Conservation (phyloP, 345 rosid genomes). For the Melaleuca quinquenervia region DNA sequence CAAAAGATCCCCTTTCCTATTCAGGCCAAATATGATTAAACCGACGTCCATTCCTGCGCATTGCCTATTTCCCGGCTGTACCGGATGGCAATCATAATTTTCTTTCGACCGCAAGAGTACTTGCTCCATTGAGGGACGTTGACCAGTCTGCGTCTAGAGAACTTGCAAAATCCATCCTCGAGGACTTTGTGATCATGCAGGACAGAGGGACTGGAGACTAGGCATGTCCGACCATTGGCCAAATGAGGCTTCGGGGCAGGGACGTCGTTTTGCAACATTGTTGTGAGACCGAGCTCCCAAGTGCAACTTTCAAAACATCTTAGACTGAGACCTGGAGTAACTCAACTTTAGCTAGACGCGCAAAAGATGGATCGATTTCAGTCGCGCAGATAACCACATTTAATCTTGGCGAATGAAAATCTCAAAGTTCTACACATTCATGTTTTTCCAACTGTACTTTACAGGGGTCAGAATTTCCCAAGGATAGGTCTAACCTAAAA, state of each 20-base stretch:
- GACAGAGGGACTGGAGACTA: neutral
- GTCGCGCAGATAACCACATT: neutral
- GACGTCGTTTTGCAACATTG: neutral
- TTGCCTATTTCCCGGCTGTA: neutral
- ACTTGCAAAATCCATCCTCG: neutral
- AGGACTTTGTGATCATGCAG: neutral
- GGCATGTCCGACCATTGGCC: neutral
- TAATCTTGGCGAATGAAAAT: neutral
- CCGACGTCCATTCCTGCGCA: too few species aligned
- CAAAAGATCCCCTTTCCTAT: neutral
- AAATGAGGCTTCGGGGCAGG: neutral
- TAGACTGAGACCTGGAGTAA: neutral
- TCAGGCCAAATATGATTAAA: too few species aligned
- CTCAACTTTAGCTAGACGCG: neutral
- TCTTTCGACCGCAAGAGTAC: neutral
- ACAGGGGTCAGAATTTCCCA: conserved; percentile 8
- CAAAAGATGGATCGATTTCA: neutral
- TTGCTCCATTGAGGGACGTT: neutral
- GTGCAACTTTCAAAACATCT: neutral
- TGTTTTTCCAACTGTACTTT: neutral
- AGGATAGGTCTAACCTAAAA: conserved; percentile 6
- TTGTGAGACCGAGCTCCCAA: neutral
- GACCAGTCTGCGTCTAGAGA: neutral
- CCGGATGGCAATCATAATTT: neutral
- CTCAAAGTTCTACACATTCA: neutral